Base-by-base conservation (phyloP, 495 filamentous ascomycete species). In the Recurvomyces mirabilis region DNA sequence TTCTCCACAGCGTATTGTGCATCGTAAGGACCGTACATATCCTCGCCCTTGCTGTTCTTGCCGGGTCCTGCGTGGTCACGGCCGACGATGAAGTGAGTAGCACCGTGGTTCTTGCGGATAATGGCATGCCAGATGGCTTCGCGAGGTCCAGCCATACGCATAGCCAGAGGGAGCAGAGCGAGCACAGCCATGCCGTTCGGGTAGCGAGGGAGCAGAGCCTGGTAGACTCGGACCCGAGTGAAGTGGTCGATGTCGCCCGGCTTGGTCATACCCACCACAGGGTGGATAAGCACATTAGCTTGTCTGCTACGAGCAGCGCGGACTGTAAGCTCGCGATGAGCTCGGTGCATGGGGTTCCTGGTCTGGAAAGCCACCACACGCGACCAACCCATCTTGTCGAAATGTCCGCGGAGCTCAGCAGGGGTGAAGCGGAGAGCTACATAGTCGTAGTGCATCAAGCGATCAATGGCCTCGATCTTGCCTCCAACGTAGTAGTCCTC, bases 101-200 rank as follows among this genome's bases (percentile, higher is more conserved):
- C 87, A 52, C 91, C 91, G 68, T 94, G 87, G 68, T 98, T 98
- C 77, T 96, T 98, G 57, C 91, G 87, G 74, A 98, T 98, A 59
- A 98, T 96, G 52, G 91, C 91, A 72, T 98, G 91, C 91, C 91
- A 98, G 68, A 98, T 87, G 52, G 91, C 91, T 72, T 98, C 91
- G 53, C 91, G 84, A 38, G 91, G 91, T 54, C 91, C 91, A 55
- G 87, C 91, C 91, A 98, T 98, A 60, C 91, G 84, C 91, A 98
- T 98, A 50, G 91, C 91, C 39, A 98, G 72, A 33, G 88, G 87
- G 3, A 98, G 75, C 28, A 98, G 84, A 68, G 87, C 91, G 51
- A 98, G 82, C 31, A 93, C 87, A 46, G 91, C 91, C 91, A 98
- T 98, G 53, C 91, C 91, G 64, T 96, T 98, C 60, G 91, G 91